These are phyloP conservation scores for Butyriboletus appendiculatus DNA, from an alignment of 1,284 basidiomycete species.

Conservation along the genomic window DNA sequence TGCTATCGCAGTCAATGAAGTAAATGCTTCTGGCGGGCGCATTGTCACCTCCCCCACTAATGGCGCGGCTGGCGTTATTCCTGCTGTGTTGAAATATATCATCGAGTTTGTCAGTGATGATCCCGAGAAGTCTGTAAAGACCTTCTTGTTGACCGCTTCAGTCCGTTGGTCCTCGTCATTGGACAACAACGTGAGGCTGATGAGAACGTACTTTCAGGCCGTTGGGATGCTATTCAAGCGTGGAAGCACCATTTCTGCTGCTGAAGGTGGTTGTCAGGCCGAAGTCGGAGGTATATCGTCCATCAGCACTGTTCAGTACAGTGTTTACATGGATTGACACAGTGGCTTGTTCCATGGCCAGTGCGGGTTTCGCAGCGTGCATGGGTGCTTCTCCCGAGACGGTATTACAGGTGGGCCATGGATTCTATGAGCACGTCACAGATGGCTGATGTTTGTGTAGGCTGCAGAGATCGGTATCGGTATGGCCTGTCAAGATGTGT, in stretches of 20 bases:
- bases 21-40: slow-evolving; percentile 89
- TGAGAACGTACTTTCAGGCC: slow-evolving; percentile 49
- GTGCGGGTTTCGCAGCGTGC: slow-evolving; percentile 91
- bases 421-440: background rate
- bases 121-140: slow-evolving; percentile 82
- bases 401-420: slow-evolving; percentile 59
- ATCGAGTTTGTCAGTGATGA: slow-evolving; percentile 91
- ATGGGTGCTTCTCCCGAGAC: slow-evolving; percentile 86
- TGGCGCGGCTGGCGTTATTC: slow-evolving; percentile 89
- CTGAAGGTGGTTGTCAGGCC: slow-evolving; percentile 90
- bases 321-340: slow-evolving; percentile 4
- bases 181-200: background rate
- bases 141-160: slow-evolving; percentile 83
- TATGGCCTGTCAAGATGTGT: slow-evolving; percentile 34
- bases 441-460: slow-evolving; percentile 39
- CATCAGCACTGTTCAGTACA: background rate
- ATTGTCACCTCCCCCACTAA: slow-evolving; percentile 96
- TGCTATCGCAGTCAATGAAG: slow-evolving; percentile 89
- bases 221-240: slow-evolving; percentile 98
- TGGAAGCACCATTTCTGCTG: slow-evolving; percentile 94
- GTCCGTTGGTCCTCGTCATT: slow-evolving; percentile 41
- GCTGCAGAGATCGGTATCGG: slow-evolving; percentile 96
- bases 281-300: slow-evolving; percentile 71
- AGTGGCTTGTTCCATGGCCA: slow-evolving; percentile 93
- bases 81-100: slow-evolving; percentile 87